Percentiles rank a stretch among this genome's conserved stretches.
These are phyloP conservation scores for Hemileccinum hortonii DNA, from an alignment of 1,284 basidiomycete genomes.

Conservation along the genomic window DNA sequence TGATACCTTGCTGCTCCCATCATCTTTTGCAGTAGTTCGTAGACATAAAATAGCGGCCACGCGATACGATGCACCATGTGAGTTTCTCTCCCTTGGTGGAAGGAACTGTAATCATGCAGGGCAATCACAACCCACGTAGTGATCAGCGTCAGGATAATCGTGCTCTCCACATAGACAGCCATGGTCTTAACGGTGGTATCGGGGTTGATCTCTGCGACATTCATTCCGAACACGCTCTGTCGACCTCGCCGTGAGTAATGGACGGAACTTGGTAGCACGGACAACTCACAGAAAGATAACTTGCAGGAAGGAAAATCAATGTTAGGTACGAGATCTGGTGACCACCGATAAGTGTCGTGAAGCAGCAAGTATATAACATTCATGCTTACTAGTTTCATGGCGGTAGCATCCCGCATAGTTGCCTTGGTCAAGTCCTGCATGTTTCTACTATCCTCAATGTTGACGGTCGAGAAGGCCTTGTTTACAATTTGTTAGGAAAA, in stretches of 20 bases:
- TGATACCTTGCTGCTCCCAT: background rate
- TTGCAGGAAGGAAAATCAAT: constrained; percentile 34
- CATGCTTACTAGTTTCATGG: constrained; percentile 46
- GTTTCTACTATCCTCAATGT: constrained; percentile 47
- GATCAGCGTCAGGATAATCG: constrained; percentile 46
- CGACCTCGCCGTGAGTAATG: background rate
- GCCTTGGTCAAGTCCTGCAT: constrained; percentile 50
- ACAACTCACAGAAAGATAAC: constrained; percentile 39
- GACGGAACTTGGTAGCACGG: background rate
- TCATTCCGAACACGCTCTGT: constrained; percentile 40
- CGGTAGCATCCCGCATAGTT: constrained; percentile 45
- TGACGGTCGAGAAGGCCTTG: constrained; percentile 51
- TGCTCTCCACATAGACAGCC: constrained; percentile 41
- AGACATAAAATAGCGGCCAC: constrained; percentile 21
- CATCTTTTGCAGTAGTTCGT: background rate
- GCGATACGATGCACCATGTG: constrained; percentile 11
- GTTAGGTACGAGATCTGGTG: constrained; percentile 33
- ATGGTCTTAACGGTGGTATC: constrained; percentile 36
- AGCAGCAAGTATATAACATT: background rate
- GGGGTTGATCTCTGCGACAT: constrained; percentile 41
- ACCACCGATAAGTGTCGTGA: background rate
- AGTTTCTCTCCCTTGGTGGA: constrained; percentile 16
- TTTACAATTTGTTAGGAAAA: constrained; percentile 2
- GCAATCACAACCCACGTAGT: constrained; percentile 49
- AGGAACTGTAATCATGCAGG: constrained; percentile 29